Percentiles rank a stretch among this genome's conserved stretches.
phyloP scores from a whole-genome alignment of 2,329 filamentous ascomycete genomes.

The Apiospora malaysiana region DNA sequence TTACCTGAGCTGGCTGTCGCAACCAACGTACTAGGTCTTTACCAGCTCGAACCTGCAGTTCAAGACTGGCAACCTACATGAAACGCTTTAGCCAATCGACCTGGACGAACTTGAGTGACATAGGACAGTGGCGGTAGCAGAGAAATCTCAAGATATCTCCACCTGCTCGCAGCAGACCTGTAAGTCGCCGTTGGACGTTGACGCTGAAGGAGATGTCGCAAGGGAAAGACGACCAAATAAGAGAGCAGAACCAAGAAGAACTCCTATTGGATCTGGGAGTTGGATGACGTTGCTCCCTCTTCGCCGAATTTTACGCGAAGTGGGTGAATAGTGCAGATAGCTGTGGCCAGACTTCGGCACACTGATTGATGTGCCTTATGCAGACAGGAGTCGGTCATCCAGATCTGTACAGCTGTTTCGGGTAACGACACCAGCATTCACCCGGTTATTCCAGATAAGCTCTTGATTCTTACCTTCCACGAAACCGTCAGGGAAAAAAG shows the following conservation, averaged over 20 bases:
- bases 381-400: neutral
- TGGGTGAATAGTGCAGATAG: neutral
- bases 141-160: neutral
- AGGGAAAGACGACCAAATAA: neutral
- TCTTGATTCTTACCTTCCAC: neutral
- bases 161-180: neutral
- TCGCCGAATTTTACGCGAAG: neutral
- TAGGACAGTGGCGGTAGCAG: slow-evolving; percentile 12
- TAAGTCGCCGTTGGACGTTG: neutral
- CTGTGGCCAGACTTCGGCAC: neutral
- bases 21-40: neutral
- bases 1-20: neutral
- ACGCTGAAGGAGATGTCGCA: neutral
- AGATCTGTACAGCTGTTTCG: neutral
- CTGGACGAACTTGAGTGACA: neutral
- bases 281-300: neutral
- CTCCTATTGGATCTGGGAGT: neutral
- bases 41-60: neutral
- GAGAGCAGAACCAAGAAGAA: neutral
- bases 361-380: neutral
- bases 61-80: neutral
- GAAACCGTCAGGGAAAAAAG: neutral
- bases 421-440: neutral
- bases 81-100: neutral
- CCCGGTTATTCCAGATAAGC: neutral